phyloP scores from a whole-genome alignment of 352 stramenopile species.

The Phytophthora melonis region DNA sequence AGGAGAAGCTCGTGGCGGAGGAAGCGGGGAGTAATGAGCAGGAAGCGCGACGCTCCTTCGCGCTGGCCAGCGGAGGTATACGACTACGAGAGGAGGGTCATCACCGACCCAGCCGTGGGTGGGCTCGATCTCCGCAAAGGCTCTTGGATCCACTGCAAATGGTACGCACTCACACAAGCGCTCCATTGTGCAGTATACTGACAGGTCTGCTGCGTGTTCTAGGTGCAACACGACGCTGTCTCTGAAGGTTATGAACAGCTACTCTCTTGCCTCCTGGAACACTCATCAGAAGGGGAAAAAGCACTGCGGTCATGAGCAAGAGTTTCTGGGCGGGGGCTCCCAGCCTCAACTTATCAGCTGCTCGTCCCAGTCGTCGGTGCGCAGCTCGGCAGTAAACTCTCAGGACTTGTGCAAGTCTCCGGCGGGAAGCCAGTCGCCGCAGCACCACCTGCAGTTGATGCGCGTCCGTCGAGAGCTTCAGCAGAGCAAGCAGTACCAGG shows the following conservation, averaged over 20 bases:
- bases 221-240: constrained; percentile 53
- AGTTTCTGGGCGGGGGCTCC: constrained; percentile 10
- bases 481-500: constrained; percentile 32
- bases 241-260: constrained; percentile 13
- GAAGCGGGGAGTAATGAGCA: constrained; percentile 9
- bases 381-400: constrained; percentile 9
- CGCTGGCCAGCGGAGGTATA: constrained; percentile 57
- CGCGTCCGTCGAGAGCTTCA: constrained; percentile 37
- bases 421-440: constrained; percentile 8
- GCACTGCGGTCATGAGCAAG: constrained; percentile 27
- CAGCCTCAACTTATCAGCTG: constrained; percentile 29
- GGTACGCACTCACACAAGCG: constrained; percentile 16
- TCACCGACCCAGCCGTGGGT: constrained; percentile 48
- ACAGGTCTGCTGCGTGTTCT: neutral
- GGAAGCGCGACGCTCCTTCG: neutral
- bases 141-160: constrained; percentile 64
- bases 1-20: neutral
- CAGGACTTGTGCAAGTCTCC: neutral
- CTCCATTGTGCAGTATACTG: neutral
- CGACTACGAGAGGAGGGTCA: constrained; percentile 51
- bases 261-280: constrained; percentile 42
- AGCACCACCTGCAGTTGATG: constrained; percentile 36
- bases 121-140: constrained; percentile 57
- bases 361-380: constrained; percentile 34
- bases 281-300: constrained; percentile 38